Conservation (phyloP, 208 protist species). For the Trypanosoma brucei region DNA sequence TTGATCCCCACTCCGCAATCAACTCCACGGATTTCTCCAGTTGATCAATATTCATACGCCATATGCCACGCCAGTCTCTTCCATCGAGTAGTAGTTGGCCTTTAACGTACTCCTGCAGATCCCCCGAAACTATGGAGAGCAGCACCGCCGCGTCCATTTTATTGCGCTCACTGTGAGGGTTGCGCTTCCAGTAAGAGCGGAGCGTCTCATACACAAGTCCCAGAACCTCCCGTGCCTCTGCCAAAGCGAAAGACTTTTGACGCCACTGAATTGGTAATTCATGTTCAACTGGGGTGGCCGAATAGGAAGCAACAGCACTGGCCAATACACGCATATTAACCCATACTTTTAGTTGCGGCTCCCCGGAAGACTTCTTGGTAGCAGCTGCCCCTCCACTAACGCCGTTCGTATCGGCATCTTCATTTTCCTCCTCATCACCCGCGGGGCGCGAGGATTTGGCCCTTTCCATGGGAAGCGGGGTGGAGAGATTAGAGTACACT, state of each 20-base stretch:
- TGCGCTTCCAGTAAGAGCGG: constrained; percentile 62
- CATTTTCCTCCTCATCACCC: not conserved
- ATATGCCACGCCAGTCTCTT: constrained; percentile 72
- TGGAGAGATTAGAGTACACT: constrained; percentile 57
- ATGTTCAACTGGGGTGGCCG: constrained; percentile 50
- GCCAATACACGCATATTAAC: constrained; percentile 64
- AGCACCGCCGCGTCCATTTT: constrained; percentile 73
- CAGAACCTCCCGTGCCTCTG: constrained; percentile 72
- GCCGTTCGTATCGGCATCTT: not conserved
- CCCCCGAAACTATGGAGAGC: constrained; percentile 78
- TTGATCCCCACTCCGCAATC: constrained; percentile 67
- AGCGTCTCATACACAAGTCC: constrained; percentile 57
- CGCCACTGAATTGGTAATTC: constrained; percentile 81
- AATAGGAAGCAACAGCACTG: constrained; percentile 67
- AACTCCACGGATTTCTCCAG: constrained; percentile 51
- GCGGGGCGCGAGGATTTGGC: constrained; percentile 29
- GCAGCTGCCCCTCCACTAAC: not conserved
- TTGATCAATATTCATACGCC: constrained; percentile 60
- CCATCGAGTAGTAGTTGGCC: constrained; percentile 63
- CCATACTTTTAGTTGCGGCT: constrained; percentile 63
- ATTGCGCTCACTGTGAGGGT: constrained; percentile 51
- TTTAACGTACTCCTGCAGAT: constrained; percentile 82
- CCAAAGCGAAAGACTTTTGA: constrained; percentile 69
- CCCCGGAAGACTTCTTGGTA: not conserved
- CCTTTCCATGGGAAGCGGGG: constrained; percentile 15